Conservation (phyloP, 148 eudicot genomes). For the Rheum nobile region DNA sequence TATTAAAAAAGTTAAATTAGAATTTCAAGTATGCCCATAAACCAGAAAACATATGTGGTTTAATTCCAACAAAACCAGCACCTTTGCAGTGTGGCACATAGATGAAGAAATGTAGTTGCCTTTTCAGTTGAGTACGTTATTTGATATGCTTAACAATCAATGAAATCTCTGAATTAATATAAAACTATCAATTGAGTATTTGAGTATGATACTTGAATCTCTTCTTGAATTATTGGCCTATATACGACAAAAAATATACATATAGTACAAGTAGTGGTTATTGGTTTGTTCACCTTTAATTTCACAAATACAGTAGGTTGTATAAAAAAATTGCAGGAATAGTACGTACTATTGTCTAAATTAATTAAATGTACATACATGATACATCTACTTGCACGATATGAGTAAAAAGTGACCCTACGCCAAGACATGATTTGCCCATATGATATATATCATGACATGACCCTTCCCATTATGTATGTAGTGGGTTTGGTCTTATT, state of each 20-base stretch:
- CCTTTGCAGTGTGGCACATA: neutral
- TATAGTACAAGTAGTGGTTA: conserved; percentile 7
- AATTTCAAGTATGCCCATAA: no score
- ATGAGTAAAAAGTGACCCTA: neutral
- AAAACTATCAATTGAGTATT: neutral
- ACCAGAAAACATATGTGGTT: neutral
- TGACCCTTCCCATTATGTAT: conserved; percentile 7
- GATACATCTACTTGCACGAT: conserved; percentile 7
- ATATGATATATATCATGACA: conserved; percentile 7
- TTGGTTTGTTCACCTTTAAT: neutral
- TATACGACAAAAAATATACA: neutral
- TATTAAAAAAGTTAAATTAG: no score
- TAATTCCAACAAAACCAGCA: neutral
- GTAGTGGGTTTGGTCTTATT: conserved; percentile 7
- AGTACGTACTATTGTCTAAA: neutral
- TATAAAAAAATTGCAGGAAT: neutral
- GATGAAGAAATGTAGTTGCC: neutral
- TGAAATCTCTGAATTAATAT: neutral
- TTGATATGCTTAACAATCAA: neutral
- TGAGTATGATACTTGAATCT: conserved; percentile 3
- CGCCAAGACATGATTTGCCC: conserved; percentile 1
- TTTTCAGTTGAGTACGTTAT: neutral
- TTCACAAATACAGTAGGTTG: conserved; percentile 1
- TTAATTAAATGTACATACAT: conserved; percentile 1
- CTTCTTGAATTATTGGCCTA: neutral